Evolutionary conservation across 164 flowering plant species (phyloP).

Genomic region (Annona cherimola): DNA sequence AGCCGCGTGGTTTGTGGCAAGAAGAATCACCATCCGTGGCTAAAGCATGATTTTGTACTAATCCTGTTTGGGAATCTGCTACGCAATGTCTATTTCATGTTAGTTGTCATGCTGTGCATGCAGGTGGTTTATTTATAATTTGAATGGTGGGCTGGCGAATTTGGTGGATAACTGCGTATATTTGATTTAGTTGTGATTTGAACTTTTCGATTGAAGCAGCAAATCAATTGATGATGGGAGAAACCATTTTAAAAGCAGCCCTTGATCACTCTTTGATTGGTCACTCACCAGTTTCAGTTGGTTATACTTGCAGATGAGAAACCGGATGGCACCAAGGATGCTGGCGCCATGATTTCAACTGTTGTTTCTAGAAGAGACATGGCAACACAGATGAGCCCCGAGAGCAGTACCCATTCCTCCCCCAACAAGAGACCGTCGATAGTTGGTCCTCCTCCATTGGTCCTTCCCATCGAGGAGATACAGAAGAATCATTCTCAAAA

Average conservation of each 20-base stretch:
- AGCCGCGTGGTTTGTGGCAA: background rate
- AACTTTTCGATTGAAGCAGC: background rate
- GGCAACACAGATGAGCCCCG: constrained; percentile 99
- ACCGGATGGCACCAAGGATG: constrained; percentile 39
- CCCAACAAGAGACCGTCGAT: constrained; percentile 42
- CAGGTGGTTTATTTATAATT: background rate
- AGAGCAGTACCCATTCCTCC: constrained; percentile 57
- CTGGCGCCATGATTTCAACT: constrained; percentile 44
- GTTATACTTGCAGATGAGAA: constrained; percentile 41
- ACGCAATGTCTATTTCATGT: too few relatives aligned
- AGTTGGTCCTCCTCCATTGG: constrained; percentile 34
- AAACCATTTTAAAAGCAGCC: background rate
- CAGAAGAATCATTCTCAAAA: constrained; percentile 36
- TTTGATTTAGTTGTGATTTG: background rate
- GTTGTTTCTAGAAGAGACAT: constrained; percentile 79
- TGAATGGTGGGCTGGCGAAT: background rate
- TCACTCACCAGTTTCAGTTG: constrained; percentile 1
- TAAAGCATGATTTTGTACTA: too few relatives aligned
- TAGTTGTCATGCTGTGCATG: too few relatives aligned
- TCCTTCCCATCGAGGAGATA: constrained; percentile 46
- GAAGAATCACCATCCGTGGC: too few relatives aligned
- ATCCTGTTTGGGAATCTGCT: too few relatives aligned
- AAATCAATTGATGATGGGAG: background rate
- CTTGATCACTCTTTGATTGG: background rate
- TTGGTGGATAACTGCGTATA: background rate